These are phyloP conservation scores for Trichocomaceae sp. DNA, from an alignment of 2,329 filamentous ascomycete genomes.

Conservation along the genomic window DNA sequence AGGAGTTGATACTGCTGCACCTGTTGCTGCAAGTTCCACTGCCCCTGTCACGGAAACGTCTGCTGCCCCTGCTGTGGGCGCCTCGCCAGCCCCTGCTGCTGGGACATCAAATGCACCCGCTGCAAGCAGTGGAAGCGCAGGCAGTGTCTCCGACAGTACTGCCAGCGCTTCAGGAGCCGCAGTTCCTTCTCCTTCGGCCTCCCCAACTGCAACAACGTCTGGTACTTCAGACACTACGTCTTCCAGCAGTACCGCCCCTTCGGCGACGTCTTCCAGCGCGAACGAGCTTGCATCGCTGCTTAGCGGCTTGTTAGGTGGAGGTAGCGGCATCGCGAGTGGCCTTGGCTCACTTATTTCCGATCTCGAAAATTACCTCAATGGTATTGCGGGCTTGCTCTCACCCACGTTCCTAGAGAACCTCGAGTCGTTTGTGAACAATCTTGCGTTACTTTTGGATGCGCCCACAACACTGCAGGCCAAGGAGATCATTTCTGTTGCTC, in stretches of 20 bases:
- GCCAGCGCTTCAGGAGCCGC: slow-evolving; percentile 1
- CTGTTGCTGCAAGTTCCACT: not conserved
- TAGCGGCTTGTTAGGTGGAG: slow-evolving; percentile 6
- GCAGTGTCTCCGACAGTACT: not conserved
- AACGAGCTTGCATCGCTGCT: slow-evolving; percentile 5
- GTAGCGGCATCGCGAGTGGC: not conserved
- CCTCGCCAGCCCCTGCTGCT: not conserved
- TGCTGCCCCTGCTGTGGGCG: not conserved
- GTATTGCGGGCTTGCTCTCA: slow-evolving; percentile 22
- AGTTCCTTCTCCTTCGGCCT: not conserved
- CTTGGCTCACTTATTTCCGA: slow-evolving; percentile 11
- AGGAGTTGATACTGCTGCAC: not conserved
- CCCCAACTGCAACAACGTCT: not conserved
- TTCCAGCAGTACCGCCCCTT: not conserved
- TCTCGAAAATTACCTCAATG: slow-evolving; percentile 11
- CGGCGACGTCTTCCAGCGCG: slow-evolving; percentile 7
- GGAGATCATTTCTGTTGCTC: slow-evolving; percentile 10
- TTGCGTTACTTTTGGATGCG: slow-evolving; percentile 28
- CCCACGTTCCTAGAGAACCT: slow-evolving; percentile 26
- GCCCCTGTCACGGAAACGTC: not conserved
- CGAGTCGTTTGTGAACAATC: slow-evolving; percentile 29
- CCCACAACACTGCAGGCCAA: slow-evolving; percentile 27
- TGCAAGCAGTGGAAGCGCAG: not conserved
- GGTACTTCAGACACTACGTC: not conserved
- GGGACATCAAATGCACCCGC: not conserved